Evolutionary conservation across 2,329 filamentous ascomycete species (phyloP), one percentile per base, ranked within the genome.

Genomic region (Neophaeococcomyces mojaviensis): DNA sequence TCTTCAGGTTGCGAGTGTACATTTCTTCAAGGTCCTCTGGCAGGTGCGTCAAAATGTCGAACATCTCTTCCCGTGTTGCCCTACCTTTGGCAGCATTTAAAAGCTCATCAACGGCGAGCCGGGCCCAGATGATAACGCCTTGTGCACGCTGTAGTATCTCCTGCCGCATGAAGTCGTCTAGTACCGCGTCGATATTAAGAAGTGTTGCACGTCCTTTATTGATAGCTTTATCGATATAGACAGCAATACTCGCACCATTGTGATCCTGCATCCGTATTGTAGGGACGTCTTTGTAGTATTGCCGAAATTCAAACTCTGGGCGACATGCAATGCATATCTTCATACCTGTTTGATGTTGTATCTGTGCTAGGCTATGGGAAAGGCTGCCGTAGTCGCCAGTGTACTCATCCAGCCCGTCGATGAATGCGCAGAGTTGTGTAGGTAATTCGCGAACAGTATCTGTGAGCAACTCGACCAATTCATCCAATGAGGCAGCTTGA

Each of bases 401-500:
- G 28, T 41, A 41, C 22, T 41, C 39, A 28, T 41, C 39, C 12
- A 41, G 18, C 3, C 39, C 39, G 15, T 41, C 39, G 19, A 41
- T 30, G n/a, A 41, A 41, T 12, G 39, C 39, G 24, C 39, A 41
- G 30, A 41, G 12, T 5, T 20, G 12, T 3, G 24, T 10, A 4
- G 18, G 12, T 15, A 28, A 24, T 12, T 13, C n/a, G 12, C 5
- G 12, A 3, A 38, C 13, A 38, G n/a, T 4, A 22, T 38, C 35
- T 6, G 15, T 19, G n/a, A 38, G 18, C 12, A 19, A 19, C n/a
- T 3, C 12, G 15, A 16, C 22, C 5, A 38, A 19, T 6, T 16
- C 19, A 15, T 15, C 18, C 22, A 19, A 15, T n/a, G n/a, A n/a
- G n/a, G n/a, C n/a, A n/a, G n/a, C n/a, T n/a, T n/a, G n/a, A n/a